Percentiles rank a stretch among this genome's conserved stretches.
phyloP scores from a whole-genome alignment of 2,329 filamentous ascomycete genomes.

The Trichoderma lentiforme region DNA sequence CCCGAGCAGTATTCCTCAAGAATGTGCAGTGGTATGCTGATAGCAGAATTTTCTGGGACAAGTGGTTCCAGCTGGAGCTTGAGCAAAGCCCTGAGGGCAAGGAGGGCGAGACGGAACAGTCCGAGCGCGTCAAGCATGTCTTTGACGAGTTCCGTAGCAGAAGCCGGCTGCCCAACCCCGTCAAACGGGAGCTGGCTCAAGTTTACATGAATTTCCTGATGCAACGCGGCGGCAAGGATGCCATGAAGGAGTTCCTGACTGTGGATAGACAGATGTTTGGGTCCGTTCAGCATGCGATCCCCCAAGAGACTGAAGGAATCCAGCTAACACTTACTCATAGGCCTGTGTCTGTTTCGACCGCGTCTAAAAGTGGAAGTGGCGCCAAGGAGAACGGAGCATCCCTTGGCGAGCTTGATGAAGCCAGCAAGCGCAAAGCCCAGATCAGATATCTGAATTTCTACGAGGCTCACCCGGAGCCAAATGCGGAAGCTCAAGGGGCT shows the following conservation, averaged over 20 bases:
- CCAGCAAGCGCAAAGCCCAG: slow-evolving; percentile 50
- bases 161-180: slow-evolving; percentile 63
- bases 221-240: slow-evolving; percentile 74
- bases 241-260: slow-evolving; percentile 80
- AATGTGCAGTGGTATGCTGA: slow-evolving; percentile 82
- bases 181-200: slow-evolving; percentile 72
- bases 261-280: slow-evolving; percentile 88
- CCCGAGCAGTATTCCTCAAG: slow-evolving; percentile 76
- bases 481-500: slow-evolving; percentile 46
- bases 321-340: slow-evolving; percentile 21
- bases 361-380: slow-evolving; percentile 17
- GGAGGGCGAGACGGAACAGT: slow-evolving; percentile 43
- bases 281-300: slow-evolving; percentile 41
- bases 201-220: slow-evolving; percentile 81
- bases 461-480: slow-evolving; percentile 48
- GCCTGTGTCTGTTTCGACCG: slow-evolving; percentile 24
- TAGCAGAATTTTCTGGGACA: slow-evolving; percentile 85
- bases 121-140: slow-evolving; percentile 74
- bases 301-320: background rate
- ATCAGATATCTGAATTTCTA: slow-evolving; percentile 51
- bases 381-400: slow-evolving; percentile 47
- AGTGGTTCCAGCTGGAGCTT: slow-evolving; percentile 84
- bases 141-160: slow-evolving; percentile 71
- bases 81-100: slow-evolving; percentile 52
- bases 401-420: slow-evolving; percentile 48